Conservation (phyloP, 352 stramenopile genomes). For the Phytopythium montanum region DNA sequence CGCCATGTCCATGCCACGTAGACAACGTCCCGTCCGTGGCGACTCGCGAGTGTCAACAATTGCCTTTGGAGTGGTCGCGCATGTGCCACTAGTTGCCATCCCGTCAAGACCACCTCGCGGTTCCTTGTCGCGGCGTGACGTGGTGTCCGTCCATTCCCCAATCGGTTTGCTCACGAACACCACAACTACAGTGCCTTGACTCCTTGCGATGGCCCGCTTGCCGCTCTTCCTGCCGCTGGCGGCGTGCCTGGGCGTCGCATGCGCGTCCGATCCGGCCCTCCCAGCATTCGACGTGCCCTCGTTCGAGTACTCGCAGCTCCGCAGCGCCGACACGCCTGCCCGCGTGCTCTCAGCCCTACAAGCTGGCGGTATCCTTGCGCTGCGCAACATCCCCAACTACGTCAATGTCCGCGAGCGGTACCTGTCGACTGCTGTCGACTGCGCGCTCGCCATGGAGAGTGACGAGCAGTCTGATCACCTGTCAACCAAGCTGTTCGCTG, state of each 20-base stretch:
- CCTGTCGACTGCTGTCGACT: conserved; percentile 29
- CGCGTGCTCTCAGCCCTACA: conserved; percentile 34
- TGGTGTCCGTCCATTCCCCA: background rate
- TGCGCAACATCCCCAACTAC: conserved; percentile 50
- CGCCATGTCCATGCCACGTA: background rate
- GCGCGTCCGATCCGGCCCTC: background rate
- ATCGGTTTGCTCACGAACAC: background rate
- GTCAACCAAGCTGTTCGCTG: conserved; percentile 38
- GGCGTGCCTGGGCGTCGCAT: background rate
- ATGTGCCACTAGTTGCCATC: background rate
- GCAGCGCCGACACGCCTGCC: conserved; percentile 8
- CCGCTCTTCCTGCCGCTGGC: background rate
- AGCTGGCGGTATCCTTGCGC: conserved; percentile 36
- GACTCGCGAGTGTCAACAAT: background rate
- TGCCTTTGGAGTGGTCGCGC: background rate
- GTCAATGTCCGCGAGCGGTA: conserved; percentile 28
- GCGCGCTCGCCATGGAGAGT: conserved; percentile 26
- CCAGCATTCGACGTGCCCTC: conserved; percentile 28
- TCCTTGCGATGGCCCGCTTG: background rate
- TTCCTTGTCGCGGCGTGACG: background rate
- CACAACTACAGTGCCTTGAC: background rate
- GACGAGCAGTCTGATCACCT: conserved; percentile 21
- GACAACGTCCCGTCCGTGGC: background rate
- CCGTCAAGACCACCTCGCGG: background rate
- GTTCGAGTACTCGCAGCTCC: conserved; percentile 29